Conservation (phyloP, 805 yeast species). For the Saturnispora mendoncae region DNA sequence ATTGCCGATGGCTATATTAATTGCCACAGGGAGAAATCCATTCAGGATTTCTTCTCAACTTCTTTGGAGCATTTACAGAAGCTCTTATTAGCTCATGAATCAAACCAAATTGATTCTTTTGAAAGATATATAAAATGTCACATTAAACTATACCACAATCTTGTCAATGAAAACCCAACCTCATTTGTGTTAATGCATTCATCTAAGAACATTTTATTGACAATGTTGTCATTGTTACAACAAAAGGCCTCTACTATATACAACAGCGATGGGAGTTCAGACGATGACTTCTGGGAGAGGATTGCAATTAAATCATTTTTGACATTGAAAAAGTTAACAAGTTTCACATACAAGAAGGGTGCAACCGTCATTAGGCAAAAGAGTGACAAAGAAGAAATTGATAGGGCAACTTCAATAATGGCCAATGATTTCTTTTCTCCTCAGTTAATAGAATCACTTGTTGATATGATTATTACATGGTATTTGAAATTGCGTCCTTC, state of each 20-base stretch:
- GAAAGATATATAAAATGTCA: conserved; percentile 67
- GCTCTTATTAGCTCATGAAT: conserved; percentile 46
- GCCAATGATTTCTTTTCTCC: conserved; percentile 50
- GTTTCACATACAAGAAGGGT: conserved; percentile 56
- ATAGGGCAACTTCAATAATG: conserved; percentile 44
- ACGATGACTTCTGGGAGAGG: conserved; percentile 66
- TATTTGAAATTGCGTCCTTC: conserved; percentile 65
- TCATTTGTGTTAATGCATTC: conserved; percentile 62
- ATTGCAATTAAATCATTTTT: conserved; percentile 58
- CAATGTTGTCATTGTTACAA: conserved; percentile 52
- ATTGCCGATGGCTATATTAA: conserved; percentile 69
- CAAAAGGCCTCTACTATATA: conserved; percentile 60
- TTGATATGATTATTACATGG: conserved; percentile 61
- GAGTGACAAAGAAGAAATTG: conserved; percentile 56
- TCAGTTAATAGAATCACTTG: conserved; percentile 44
- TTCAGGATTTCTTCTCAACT: conserved; percentile 51
- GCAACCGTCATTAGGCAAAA: conserved; percentile 54
- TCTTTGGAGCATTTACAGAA: conserved; percentile 52
- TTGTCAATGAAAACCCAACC: conserved; percentile 55
- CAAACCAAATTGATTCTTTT: conserved; percentile 38
- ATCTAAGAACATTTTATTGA: conserved; percentile 50
- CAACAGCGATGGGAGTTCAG: conserved; percentile 26
- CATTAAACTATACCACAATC: conserved; percentile 59
- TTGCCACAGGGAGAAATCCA: conserved; percentile 50
- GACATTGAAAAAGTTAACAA: conserved; percentile 55